These are phyloP conservation scores for Fusarium kyushuense DNA, from an alignment of 2,329 filamentous ascomycete species.

Conservation along the genomic window DNA sequence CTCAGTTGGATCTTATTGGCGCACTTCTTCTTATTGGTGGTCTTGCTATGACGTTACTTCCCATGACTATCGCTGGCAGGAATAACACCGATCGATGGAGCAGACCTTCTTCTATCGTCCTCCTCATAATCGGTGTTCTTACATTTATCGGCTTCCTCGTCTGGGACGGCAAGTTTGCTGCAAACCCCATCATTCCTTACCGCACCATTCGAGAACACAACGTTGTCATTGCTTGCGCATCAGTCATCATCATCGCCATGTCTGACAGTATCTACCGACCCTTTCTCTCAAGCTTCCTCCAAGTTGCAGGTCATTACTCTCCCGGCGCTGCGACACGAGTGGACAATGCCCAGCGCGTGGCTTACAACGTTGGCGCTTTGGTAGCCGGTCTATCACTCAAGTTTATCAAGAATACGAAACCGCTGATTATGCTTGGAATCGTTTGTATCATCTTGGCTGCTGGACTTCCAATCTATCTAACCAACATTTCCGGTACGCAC, in stretches of 20 bases:
- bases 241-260: conserved; percentile 32
- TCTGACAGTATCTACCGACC: conserved; percentile 37
- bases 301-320: conserved; percentile 31
- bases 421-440: conserved; percentile 25
- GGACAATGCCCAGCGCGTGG: conserved; percentile 32
- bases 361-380: conserved; percentile 25
- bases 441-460: conserved; percentile 33
- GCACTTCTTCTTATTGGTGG: conserved; percentile 31
- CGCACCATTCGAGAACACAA: conserved; percentile 37
- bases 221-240: conserved; percentile 32
- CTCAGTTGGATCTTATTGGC: conserved; percentile 24
- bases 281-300: conserved; percentile 27
- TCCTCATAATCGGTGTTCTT: conserved; percentile 18
- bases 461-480: conserved; percentile 32
- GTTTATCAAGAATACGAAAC: conserved; percentile 36
- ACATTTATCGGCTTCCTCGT: conserved; percentile 23
- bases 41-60: conserved; percentile 33
- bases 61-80: conserved; percentile 33
- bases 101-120: conserved; percentile 26
- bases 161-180: conserved; percentile 32
- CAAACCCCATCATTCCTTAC: conserved; percentile 31
- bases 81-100: conserved; percentile 37
- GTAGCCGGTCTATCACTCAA: conserved; percentile 15
- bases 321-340: conserved; percentile 34
- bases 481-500: conserved; percentile 29